Evolutionary conservation across 306 rosid genomes (phyloP), one percentile per base, ranked within the genome.

Genomic region (Castanea sativa): DNA sequence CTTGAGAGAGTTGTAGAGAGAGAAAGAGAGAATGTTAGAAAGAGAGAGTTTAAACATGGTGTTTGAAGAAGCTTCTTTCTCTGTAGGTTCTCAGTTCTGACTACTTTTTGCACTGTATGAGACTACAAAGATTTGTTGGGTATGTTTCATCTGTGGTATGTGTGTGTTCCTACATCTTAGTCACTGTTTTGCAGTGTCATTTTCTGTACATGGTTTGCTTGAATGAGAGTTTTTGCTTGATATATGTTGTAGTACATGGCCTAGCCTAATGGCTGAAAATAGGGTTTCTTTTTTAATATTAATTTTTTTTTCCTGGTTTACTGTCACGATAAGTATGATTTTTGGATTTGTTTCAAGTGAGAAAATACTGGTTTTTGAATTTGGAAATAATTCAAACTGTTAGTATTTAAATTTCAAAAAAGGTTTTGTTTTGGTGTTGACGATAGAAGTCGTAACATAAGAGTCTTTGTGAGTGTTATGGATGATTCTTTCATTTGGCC

Each of bases 81-180:
- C 56, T 7, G 73, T 52, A 30, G 77, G 57, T 76, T 32, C 19
- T 63, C 73, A 67, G 72, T 59, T 81, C 60, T 38, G 80, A 83
- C 73, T 41, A 43, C 53, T 33, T 27, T 41, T 70, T 52, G 21
- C 49, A 32, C 45, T 25, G n/a, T 60, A 51, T 55, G 70, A 75
- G 29, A 59, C 82, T 72, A 77, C 76, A 74, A 76, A 67, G 82
- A 76, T 25, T 73, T 51, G 70, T 59, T 73, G 79, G 56, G 82
- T 76, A 52, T 51, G 23, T 61, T 58, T 19, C 43, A 4, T 57
- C 56, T 12, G 13, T 13, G 21, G 27, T 49, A 0, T 41, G 23
- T 41, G 23, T 33, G 51, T 57, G 61, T 35, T 74, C 35, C 25
- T n/a, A 32, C 59, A 57, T 30, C 69, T 2, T 19, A 15, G 45